These are phyloP conservation scores for Erythrobasidium hasegawianum DNA, from an alignment of 1,284 basidiomycete species.

Conservation along the genomic window DNA sequence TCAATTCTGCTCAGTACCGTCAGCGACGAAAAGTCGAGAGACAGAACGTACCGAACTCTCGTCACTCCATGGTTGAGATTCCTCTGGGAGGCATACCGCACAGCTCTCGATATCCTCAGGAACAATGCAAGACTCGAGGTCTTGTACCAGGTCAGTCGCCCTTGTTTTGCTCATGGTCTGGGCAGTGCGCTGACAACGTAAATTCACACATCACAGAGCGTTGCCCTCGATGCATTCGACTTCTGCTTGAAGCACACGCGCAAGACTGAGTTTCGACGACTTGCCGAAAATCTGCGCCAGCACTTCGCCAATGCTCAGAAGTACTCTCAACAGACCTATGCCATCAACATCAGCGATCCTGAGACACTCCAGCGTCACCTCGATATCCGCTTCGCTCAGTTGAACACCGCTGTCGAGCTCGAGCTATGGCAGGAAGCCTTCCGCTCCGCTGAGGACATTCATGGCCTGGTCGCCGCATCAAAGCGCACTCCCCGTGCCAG, in stretches of 20 bases:
- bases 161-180: too few species aligned
- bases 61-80: constrained; percentile 98
- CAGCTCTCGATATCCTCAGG: constrained; percentile 91
- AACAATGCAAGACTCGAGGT: constrained; percentile 91
- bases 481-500: constrained; percentile 59
- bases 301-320: constrained; percentile 94
- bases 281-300: constrained; percentile 93
- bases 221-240: constrained; percentile 93
- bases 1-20: constrained; percentile 83
- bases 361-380: constrained; percentile 96
- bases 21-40: constrained; percentile 85
- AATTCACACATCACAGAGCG: constrained; percentile 59
- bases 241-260: constrained; percentile 93
- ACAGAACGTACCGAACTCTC: constrained; percentile 89
- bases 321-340: constrained; percentile 88
- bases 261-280: constrained; percentile 94
- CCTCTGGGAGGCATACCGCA: constrained; percentile 97
- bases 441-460: constrained; percentile 96
- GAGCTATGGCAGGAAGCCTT: constrained; percentile 99
- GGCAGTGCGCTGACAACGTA: too few species aligned
- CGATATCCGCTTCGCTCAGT: constrained; percentile 95
- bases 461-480: constrained; percentile 82
- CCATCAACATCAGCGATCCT: constrained; percentile 96
- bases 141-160: constrained; percentile 85
- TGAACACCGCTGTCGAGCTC: constrained; percentile 96